A percentile compares a stretch with the other conserved stretches of the same genome.
Evolutionary conservation across 352 stramenopile genomes (phyloP).

Genomic region (Phytopythium litorale): DNA sequence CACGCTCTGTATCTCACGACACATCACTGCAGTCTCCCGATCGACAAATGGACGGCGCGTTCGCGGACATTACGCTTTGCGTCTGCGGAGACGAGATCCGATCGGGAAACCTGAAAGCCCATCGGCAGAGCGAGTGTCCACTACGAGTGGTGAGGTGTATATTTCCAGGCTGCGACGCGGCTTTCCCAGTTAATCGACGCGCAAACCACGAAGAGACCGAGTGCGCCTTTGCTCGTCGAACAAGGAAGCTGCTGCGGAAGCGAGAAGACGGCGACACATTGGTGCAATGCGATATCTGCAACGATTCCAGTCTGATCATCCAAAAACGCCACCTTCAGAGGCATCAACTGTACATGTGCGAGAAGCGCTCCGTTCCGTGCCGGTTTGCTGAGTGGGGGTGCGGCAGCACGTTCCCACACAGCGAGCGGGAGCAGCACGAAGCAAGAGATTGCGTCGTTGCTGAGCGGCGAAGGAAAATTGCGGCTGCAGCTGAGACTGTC

Average conservation of each 20-base stretch:
- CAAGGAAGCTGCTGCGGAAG: slow-evolving; percentile 33
- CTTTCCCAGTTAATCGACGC: slow-evolving; percentile 27
- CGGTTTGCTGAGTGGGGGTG: slow-evolving; percentile 52
- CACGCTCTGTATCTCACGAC: background rate
- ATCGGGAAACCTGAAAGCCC: slow-evolving; percentile 19
- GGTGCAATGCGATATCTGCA: slow-evolving; percentile 37
- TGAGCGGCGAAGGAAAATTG: slow-evolving; percentile 31
- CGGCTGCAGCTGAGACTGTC: slow-evolving; percentile 31
- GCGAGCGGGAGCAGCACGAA: slow-evolving; percentile 40
- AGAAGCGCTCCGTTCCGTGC: slow-evolving; percentile 43
- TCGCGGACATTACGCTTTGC: slow-evolving; percentile 33
- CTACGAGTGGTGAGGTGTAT: slow-evolving; percentile 37
- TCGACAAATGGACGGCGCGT: slow-evolving; percentile 1
- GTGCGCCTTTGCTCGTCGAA: slow-evolving; percentile 28
- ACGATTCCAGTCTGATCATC: slow-evolving; percentile 23
- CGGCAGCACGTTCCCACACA: slow-evolving; percentile 24
- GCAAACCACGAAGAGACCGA: slow-evolving; percentile 34
- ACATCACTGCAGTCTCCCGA: background rate
- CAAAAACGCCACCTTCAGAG: slow-evolving; percentile 31
- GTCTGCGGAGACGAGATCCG: slow-evolving; percentile 55
- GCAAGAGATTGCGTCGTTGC: slow-evolving; percentile 38
- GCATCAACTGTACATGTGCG: slow-evolving; percentile 42
- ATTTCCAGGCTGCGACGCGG: slow-evolving; percentile 32
- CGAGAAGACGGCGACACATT: slow-evolving; percentile 35
- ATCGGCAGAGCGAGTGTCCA: slow-evolving; percentile 36